These are phyloP conservation scores for Trametes coccinea DNA, from an alignment of 768 basidiomycete genomes.

Conservation along the genomic window DNA sequence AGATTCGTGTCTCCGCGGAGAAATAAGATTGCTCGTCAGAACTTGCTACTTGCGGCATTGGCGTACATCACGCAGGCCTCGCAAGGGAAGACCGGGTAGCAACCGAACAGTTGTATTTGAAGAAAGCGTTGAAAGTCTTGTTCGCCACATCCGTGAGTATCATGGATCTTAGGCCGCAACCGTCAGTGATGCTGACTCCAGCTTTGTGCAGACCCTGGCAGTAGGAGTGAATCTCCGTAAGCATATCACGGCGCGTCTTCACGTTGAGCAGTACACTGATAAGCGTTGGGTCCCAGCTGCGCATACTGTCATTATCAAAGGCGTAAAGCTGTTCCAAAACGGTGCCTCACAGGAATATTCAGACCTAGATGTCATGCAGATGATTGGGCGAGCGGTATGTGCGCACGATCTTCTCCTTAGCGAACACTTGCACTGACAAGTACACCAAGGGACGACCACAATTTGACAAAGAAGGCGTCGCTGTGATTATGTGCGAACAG, in stretches of 20 bases:
- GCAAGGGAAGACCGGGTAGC: conserved; percentile 66
- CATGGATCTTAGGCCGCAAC: neutral
- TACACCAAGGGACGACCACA: conserved; percentile 76
- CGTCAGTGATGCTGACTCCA: neutral
- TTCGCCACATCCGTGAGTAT: conserved; percentile 79
- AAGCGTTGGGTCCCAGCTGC: conserved; percentile 57
- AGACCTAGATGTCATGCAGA: conserved; percentile 92
- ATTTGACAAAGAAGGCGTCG: conserved; percentile 84
- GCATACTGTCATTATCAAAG: conserved; percentile 91
- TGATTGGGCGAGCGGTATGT: conserved; percentile 90
- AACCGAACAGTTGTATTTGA: conserved; percentile 73
- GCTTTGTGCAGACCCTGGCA: conserved; percentile 71
- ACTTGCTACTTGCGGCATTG: conserved; percentile 74
- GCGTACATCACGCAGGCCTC: conserved; percentile 91
- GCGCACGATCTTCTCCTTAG: neutral
- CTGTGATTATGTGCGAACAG: conserved; percentile 79
- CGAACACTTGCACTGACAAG: neutral
- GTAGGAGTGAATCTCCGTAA: conserved; percentile 94
- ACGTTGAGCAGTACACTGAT: neutral
- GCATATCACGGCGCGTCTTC: conserved; percentile 28
- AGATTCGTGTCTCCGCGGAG: neutral
- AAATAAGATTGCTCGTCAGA: conserved; percentile 37
- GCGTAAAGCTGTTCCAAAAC: conserved; percentile 79
- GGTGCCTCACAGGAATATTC: conserved; percentile 76
- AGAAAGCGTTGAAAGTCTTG: conserved; percentile 63